Evolutionary conservation across 2,329 filamentous ascomycete genomes (phyloP), one percentile per base, ranked within the genome.

Genomic region (Colletotrichum incanum): DNA sequence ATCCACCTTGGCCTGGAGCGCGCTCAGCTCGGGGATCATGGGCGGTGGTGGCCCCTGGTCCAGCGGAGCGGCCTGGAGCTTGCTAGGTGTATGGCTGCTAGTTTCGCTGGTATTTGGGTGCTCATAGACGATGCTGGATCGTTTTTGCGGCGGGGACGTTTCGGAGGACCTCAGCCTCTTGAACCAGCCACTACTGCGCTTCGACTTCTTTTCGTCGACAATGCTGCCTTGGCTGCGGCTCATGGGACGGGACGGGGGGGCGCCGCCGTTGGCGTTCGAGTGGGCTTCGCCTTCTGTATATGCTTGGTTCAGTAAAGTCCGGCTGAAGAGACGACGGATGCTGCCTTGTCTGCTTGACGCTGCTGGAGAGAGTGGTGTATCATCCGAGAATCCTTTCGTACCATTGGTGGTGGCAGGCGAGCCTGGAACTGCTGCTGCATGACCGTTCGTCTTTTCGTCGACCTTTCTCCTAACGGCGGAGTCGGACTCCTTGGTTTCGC

Each of bases 151-250:
- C 54, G 78, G 73, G 9, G 76, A 74, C 12, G 78, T 72, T 23
- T 82, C 80, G 62, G 82, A 79, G 43, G 82, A 81, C 69, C 86
- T 84, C 76, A 91, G 82, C 70, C 88, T 85, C 75, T 86, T 85
- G 76, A 91, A 91, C 88, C 88, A 91, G 49, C 88, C 87, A 76
- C 89, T 91, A 76, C 83, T 82, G 71, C 89, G 87, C 78, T 85
- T 90, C 73, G 85, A 80, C 79, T 88, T 89, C 76, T 85, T 87
- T 41, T 88, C 86, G 76, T 88, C 87, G 74, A 84, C 74, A 65
- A 86, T 78, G 76, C 86, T 87, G 73, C 79, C 82, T 67, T 84
- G 83, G 74, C 86, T 84, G 73, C 86, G 87, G 79, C 88, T 90
- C 64, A 82, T 82, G 5, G 88, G 89, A 52, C 88, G 83, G 65